phyloP scores from a whole-genome alignment of 2,329 filamentous ascomycete species.

The Sclerotinia minor region DNA sequence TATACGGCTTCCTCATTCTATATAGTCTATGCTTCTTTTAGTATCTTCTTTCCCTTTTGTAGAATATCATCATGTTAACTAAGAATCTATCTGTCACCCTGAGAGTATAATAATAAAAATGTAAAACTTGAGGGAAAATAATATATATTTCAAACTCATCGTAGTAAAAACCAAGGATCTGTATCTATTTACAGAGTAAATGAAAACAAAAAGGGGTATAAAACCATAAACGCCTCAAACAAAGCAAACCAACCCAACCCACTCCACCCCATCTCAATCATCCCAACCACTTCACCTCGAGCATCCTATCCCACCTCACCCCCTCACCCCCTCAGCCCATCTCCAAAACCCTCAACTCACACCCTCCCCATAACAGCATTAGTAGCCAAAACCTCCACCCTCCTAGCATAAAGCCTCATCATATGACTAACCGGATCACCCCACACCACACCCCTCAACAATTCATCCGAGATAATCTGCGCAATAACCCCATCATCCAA shows the following conservation, averaged over 20 bases:
- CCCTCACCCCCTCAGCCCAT: too few relatives aligned
- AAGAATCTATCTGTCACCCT: too few relatives aligned
- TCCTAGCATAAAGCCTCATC: conserved; percentile 73
- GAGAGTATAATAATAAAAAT: too few relatives aligned
- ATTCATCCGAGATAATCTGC: conserved; percentile 65
- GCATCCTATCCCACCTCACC: too few relatives aligned
- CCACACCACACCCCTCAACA: conserved; percentile 71
- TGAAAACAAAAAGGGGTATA: conserved; percentile 14
- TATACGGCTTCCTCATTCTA: too few relatives aligned
- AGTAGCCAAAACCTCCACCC: conserved; percentile 71
- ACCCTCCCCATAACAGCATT: conserved; percentile 57
- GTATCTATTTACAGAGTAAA: background rate
- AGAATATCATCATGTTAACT: too few relatives aligned
- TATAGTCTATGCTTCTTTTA: too few relatives aligned
- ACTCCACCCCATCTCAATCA: background rate
- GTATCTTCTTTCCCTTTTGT: too few relatives aligned
- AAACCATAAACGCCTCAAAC: conserved; percentile 2
- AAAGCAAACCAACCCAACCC: background rate
- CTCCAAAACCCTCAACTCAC: conserved; percentile 22
- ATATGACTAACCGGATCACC: conserved; percentile 78
- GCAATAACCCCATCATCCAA: conserved; percentile 65
- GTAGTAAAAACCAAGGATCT: background rate
- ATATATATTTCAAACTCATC: background rate
- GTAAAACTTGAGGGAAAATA: background rate
- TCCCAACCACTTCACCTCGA: background rate